A percentile compares a stretch with the other conserved stretches of the same genome.
Evolutionary conservation across 148 eudicot genomes (phyloP).

Genomic region (Drosera capensis): DNA sequence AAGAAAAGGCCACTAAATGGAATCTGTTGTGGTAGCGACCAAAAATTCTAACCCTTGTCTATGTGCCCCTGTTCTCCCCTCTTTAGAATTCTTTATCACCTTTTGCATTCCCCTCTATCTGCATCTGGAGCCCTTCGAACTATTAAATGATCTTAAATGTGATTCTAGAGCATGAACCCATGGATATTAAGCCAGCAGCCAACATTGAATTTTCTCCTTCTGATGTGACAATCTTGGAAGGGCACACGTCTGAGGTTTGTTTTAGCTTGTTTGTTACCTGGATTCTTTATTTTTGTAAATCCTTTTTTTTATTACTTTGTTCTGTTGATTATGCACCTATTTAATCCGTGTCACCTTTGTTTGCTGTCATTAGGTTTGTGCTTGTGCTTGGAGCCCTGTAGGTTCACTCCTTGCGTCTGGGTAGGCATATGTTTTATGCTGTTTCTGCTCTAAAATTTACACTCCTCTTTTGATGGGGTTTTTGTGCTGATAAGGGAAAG

Average conservation of each 20-base stretch:
- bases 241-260: slow-evolving; percentile 60
- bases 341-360: slow-evolving; percentile 2
- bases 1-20: too few species aligned
- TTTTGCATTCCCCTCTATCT: too few species aligned
- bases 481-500: background rate
- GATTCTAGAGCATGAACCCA: slow-evolving; percentile 32
- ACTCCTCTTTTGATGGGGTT: background rate
- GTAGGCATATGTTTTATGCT: slow-evolving; percentile 13
- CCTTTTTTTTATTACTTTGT: background rate
- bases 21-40: too few species aligned
- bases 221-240: slow-evolving; percentile 44
- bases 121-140: too few species aligned
- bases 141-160: background rate
- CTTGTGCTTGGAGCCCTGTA: slow-evolving; percentile 65
- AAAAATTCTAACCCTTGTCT: too few species aligned
- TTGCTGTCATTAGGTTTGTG: slow-evolving; percentile 36
- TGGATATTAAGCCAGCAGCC: slow-evolving; percentile 31
- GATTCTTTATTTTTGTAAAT: slow-evolving; percentile 1
- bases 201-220: slow-evolving; percentile 30
- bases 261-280: background rate
- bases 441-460: background rate
- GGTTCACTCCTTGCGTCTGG: slow-evolving; percentile 66
- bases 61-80: too few species aligned
- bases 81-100: background rate
- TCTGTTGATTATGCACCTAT: background rate